Conservation (phyloP, 106 monocot species). For the Vanilla planifolia region DNA sequence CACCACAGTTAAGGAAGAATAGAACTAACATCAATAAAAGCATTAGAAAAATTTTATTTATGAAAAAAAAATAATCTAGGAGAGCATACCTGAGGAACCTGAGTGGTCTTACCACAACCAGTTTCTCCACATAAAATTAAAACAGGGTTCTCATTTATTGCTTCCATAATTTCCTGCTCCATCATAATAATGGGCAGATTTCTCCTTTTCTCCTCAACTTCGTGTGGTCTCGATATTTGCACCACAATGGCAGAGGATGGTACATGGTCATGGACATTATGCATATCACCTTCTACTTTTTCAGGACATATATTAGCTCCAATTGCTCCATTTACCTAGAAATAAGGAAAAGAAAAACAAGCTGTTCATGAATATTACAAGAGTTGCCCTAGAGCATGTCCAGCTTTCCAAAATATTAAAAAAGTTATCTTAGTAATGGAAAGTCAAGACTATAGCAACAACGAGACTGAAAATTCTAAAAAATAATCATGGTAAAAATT, state of each 20-base stretch:
- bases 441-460: no score
- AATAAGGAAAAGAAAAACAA: constrained; percentile 1
- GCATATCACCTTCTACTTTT: neutral
- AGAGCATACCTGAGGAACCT: constrained; percentile 84
- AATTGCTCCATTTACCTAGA: constrained; percentile 14
- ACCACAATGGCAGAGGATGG: constrained; percentile 49
- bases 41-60: no score
- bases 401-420: no score
- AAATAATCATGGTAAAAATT: no score
- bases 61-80: neutral
- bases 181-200: constrained; percentile 92
- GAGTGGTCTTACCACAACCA: constrained; percentile 97
- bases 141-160: constrained; percentile 74
- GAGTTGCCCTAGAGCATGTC: no score
- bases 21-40: no score
- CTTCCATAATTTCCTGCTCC: constrained; percentile 99
- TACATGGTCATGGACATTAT: constrained; percentile 5
- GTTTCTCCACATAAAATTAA: constrained; percentile 98
- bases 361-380: no score
- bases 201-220: constrained; percentile 66
- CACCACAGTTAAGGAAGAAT: neutral
- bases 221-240: constrained; percentile 63
- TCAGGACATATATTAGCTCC: constrained; percentile 8
- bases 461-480: no score
- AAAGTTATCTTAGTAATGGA: no score